Evolutionary conservation across 352 stramenopile genomes (phyloP), one percentile per base, ranked within the genome.

Genomic region (Phytophthora syringae): DNA sequence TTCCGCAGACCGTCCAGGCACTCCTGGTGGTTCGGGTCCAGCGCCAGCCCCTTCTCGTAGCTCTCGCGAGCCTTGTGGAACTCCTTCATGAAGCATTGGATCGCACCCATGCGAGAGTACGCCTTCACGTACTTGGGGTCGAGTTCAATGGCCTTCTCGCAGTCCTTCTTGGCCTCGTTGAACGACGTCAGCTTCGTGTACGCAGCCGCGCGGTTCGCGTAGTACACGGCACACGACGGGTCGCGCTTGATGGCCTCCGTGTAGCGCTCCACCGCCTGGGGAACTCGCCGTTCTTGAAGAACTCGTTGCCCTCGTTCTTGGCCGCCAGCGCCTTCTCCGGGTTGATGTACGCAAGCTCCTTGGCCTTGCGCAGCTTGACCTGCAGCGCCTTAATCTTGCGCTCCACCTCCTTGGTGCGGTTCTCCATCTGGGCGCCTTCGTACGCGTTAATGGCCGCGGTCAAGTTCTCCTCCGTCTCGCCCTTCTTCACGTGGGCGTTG

Each of bases 51-150:
- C 62, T 97, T 95, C 65, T 98, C 90, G 80, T 99, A 99, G 40
- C 88, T 97, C 67, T 99, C 94, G 47, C 98, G 88, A 15, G 97
- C 97, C 81, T 99, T 99, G 90, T 99, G 97, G 82, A 98, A 98
- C 66, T 99, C 97, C 85, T 99, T 99, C 88, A 99, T 98, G 64
- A 99, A 97, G 64, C 99, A 97, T 82, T 99, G 96, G 74, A 99
- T 99, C 59, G 99, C 98, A 18, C 97, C 98, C 70, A 99, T 98
- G 37, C 98, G 96, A 24, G 92, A 96, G 84, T 98, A 99, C 12
- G 97, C 97, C 84, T 99, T 99, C 39, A 99, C 97, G 74, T 99
- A 99, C 72, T 98, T 99, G 5, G 94, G 94, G 79, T 99, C 98
- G 16, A 99, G 73, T 57, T 98, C 96, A 18, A 99, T 77, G 11